Percentiles rank a stretch among this genome's conserved stretches.
Evolutionary conservation across 1,139 yeast genomes (phyloP).

Genomic region (Debaryomycetaceae sp.): DNA sequence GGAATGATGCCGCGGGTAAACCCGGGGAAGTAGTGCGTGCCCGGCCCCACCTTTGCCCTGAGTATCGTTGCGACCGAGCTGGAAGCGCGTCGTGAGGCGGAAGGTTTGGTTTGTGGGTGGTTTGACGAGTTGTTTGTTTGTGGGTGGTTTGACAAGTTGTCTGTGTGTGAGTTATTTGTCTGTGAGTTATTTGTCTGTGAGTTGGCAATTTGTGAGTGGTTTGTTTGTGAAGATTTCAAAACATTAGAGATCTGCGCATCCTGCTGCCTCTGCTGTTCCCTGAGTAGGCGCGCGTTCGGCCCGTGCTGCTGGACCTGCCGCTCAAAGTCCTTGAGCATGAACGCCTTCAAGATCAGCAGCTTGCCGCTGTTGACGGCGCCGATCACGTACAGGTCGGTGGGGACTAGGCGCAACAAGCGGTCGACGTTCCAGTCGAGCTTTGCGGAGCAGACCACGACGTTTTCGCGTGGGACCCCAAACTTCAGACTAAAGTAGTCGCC

Average conservation of each 20-base stretch:
- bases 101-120: too few relatives aligned
- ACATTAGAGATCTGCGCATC: conserved; percentile 1
- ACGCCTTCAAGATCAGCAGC: conserved; percentile 48
- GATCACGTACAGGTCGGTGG: conserved; percentile 40
- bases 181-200: neutral
- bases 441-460: conserved; percentile 42
- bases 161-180: too few relatives aligned
- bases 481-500: conserved; percentile 29
- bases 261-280: neutral
- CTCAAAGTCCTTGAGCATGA: conserved; percentile 19
- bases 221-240: neutral
- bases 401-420: conserved; percentile 22
- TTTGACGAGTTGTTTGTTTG: too few relatives aligned
- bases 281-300: neutral
- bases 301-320: too few relatives aligned
- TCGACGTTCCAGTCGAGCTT: conserved; percentile 41
- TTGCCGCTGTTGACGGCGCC: conserved; percentile 78
- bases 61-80: conserved; percentile 3
- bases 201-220: neutral
- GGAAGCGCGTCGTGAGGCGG: neutral
- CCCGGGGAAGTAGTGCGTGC: conserved; percentile 44
- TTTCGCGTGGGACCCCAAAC: conserved; percentile 29
- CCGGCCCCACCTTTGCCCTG: conserved; percentile 26
- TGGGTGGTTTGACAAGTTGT: too few relatives aligned
- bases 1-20: conserved; percentile 40